Evolutionary conservation across 805 yeast species (phyloP).

Genomic region (Dipodascopsis uninucleata): DNA sequence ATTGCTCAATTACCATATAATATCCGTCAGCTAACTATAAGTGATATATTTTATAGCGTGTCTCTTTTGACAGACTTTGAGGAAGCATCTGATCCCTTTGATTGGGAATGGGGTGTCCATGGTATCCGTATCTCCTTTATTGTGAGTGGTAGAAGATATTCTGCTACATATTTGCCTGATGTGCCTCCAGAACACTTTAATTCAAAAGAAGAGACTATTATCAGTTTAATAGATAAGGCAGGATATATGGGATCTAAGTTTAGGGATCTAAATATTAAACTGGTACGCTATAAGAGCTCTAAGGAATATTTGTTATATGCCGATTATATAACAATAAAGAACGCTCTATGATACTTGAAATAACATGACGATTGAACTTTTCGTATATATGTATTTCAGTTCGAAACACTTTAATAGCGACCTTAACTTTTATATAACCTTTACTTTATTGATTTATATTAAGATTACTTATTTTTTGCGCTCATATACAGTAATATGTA

Average conservation of each 20-base stretch:
- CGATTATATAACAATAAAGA: constrained; percentile 12
- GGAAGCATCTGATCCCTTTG: constrained; percentile 48
- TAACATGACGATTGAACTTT: too few relatives aligned
- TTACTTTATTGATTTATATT: too few relatives aligned
- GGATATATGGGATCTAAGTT: constrained; percentile 43
- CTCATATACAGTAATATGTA: too few relatives aligned
- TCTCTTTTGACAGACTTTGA: constrained; percentile 63
- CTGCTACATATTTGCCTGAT: constrained; percentile 83
- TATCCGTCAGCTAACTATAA: neutral
- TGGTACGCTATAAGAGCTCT: constrained; percentile 55
- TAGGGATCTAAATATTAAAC: constrained; percentile 39
- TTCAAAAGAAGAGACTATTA: constrained; percentile 68
- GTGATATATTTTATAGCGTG: constrained; percentile 43
- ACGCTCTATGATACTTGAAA: neutral
- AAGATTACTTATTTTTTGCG: too few relatives aligned
- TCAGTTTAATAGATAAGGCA: constrained; percentile 69
- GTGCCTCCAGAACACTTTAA: constrained; percentile 87
- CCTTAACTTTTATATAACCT: too few relatives aligned
- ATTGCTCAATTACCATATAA: too few relatives aligned
- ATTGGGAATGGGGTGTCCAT: constrained; percentile 81
- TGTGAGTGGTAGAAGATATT: constrained; percentile 38
- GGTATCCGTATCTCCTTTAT: constrained; percentile 66
- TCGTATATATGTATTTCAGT: too few relatives aligned
- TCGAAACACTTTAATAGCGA: too few relatives aligned
- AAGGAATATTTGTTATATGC: constrained; percentile 36